Evolutionary conservation across 2,329 filamentous ascomycete species (phyloP).

Genomic region (Neofusicoccum cordaticola): DNA sequence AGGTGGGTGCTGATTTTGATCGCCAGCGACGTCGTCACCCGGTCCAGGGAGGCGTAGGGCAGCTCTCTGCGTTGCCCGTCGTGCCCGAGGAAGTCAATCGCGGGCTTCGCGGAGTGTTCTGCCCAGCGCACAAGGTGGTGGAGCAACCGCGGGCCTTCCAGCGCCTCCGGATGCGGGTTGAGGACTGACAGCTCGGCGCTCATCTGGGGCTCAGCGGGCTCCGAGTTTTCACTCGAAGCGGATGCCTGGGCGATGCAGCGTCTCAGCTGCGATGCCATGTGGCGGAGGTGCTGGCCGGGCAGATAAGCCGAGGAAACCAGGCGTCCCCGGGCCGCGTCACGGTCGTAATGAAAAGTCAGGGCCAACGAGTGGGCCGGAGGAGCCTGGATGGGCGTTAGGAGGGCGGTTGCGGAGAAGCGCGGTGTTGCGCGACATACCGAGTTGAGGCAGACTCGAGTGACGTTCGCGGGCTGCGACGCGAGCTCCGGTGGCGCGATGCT

Average conservation of each 20-base stretch:
- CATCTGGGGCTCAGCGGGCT: neutral
- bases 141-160: slow-evolving; percentile 57
- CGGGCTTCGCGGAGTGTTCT: slow-evolving; percentile 37
- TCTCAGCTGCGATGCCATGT: slow-evolving; percentile 17
- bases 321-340: neutral
- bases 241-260: slow-evolving; percentile 9
- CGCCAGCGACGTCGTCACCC: slow-evolving; percentile 56
- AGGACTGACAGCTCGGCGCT: slow-evolving; percentile 50
- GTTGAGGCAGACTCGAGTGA: slow-evolving; percentile 17
- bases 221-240: neutral
- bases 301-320: slow-evolving; percentile 8
- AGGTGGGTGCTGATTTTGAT: slow-evolving; percentile 44
- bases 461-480: neutral
- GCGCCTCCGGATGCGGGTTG: slow-evolving; percentile 52
- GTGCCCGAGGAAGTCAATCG: slow-evolving; percentile 62
- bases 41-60: slow-evolving; percentile 64
- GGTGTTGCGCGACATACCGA: slow-evolving; percentile 6
- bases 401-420: neutral
- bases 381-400: slow-evolving; percentile 3
- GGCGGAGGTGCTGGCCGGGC: slow-evolving; percentile 15
- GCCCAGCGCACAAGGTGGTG: slow-evolving; percentile 60
- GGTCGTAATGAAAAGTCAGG: slow-evolving; percentile 11
- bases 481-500: slow-evolving; percentile 2
- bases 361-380: neutral
- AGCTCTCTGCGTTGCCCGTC: slow-evolving; percentile 48